Evolutionary conservation across 2,329 filamentous ascomycete genomes (phyloP), one percentile per base, ranked within the genome.

Genomic region (Calonectria montana): DNA sequence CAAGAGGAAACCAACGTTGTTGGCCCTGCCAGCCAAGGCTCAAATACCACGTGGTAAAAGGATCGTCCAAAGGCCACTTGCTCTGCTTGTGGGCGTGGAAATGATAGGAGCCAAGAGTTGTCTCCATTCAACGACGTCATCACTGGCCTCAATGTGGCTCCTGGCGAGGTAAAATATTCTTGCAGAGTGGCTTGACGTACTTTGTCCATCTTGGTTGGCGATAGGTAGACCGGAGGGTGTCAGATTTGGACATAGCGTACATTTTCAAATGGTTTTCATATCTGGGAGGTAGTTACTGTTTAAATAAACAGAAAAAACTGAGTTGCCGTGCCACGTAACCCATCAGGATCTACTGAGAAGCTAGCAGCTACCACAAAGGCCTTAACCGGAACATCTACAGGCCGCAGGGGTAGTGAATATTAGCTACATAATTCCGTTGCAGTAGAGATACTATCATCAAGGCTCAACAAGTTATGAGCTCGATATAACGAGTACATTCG

Each of bases 61-160:
- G 66, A 72, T 55, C 78, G 79, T 13, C 76, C 73, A 4, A 59
- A 48, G 5, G 70, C 50, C 2, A 53, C 66, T 15, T 71, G 75
- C 16, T 81, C 80, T 13, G 66, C 39, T 12, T 62, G 48, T 3
- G 81, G 81, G 7, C 78, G 77, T 2, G 81, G 81, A 45, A 83
- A 78, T 8, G 81, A 82, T 37, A 83, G 68, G 2, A 83, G 71
- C 82, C 82, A 83, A 37, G 80, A 80, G 18, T 80, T 80, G 55
- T 83, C 82, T 6, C 81, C 81, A 63, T 83, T 83, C 8, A 83
- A 71, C 9, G 75, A 79, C 0, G 81, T 83, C 18, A 82, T 57
- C 8, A 82, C 72, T 0, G 82, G 81, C 37, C 78, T 71, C 21
- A 70, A 69, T 3, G 16, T 27, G 1, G 61, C 67, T n/a, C 31